Percentiles rank a stretch among this genome's conserved stretches.
Conservation (phyloP, 306 rosid species). For the Arachis stenosperma region DNA sequence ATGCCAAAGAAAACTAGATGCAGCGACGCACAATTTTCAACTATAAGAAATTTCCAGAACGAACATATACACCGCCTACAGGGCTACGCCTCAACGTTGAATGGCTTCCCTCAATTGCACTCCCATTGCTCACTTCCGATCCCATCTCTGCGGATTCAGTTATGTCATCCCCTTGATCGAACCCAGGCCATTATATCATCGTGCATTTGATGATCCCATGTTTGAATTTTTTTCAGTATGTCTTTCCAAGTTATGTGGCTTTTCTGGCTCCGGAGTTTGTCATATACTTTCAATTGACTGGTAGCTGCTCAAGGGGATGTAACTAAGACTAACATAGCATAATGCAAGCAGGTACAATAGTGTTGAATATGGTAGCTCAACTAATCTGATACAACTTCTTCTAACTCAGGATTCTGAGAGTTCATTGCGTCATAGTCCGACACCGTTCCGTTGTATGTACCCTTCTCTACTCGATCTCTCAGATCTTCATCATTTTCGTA, state of each 20-base stretch:
- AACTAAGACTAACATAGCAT: slow-evolving; percentile 34
- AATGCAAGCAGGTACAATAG: slow-evolving; percentile 19
- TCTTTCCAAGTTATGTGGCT: slow-evolving; percentile 4
- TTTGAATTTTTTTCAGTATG: slow-evolving; percentile 19
- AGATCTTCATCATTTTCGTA: slow-evolving; percentile 66
- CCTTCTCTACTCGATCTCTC: slow-evolving; percentile 60
- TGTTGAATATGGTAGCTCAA: slow-evolving; percentile 28
- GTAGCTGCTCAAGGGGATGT: slow-evolving; percentile 23
- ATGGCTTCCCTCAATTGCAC: slow-evolving; percentile 8
- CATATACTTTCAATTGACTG: slow-evolving; percentile 38
- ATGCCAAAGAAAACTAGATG: slow-evolving; percentile 8
- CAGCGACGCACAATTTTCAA: slow-evolving; percentile 15
- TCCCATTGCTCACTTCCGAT: slow-evolving; percentile 33
- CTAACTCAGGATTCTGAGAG: slow-evolving; percentile 84
- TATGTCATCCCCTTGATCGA: slow-evolving; percentile 34
- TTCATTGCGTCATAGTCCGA: slow-evolving; percentile 66
- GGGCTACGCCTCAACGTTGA: slow-evolving; percentile 2
- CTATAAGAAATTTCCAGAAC: slow-evolving; percentile 18
- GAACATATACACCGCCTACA: slow-evolving; percentile 31
- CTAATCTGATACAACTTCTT: slow-evolving; percentile 90
- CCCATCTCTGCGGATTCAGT: slow-evolving; percentile 26
- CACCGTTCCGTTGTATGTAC: slow-evolving; percentile 53
- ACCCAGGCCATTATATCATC: slow-evolving; percentile 28
- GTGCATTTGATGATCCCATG: slow-evolving; percentile 23
- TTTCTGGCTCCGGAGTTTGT: slow-evolving; percentile 31